phyloP scores from a whole-genome alignment of 352 stramenopile species.

The Globisporangium takayamanum region DNA sequence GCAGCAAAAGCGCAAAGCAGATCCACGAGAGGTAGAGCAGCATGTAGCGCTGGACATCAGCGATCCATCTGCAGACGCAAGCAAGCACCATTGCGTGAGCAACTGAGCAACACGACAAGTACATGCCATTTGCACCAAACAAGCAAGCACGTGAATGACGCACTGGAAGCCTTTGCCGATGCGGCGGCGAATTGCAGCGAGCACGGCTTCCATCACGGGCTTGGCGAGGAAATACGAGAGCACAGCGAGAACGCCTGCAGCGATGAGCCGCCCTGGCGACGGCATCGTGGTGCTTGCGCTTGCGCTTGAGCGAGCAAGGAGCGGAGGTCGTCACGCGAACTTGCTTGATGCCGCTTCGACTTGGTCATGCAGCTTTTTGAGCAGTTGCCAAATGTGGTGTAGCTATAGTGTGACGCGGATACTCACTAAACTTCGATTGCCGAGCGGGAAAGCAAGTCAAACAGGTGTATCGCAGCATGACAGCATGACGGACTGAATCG shows the following conservation, averaged over 20 bases:
- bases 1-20: conserved; percentile 36
- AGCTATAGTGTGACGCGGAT: not conserved
- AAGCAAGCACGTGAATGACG: not conserved
- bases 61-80: conserved; percentile 46
- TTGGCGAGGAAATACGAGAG: conserved; percentile 52
- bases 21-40: conserved; percentile 74
- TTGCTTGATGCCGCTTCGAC: not conserved
- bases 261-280: conserved; percentile 45
- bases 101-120: not conserved
- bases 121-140: not conserved
- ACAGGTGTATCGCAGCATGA: too few relatives aligned
- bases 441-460: too few relatives aligned
- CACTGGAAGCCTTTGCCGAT: conserved; percentile 60
- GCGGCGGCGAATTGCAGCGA: conserved; percentile 41
- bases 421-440: not conserved
- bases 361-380: not conserved
- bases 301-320: not conserved
- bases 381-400: not conserved
- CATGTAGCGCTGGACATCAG: conserved; percentile 74
- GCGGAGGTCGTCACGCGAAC: too few relatives aligned
- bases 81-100: not conserved
- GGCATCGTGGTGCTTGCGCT: conserved; percentile 18
- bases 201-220: conserved; percentile 40
- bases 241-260: conserved; percentile 32
- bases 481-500: too few relatives aligned